phyloP scores from a whole-genome alignment of 2,329 filamentous ascomycete genomes.

The Leptographium lundbergii region DNA sequence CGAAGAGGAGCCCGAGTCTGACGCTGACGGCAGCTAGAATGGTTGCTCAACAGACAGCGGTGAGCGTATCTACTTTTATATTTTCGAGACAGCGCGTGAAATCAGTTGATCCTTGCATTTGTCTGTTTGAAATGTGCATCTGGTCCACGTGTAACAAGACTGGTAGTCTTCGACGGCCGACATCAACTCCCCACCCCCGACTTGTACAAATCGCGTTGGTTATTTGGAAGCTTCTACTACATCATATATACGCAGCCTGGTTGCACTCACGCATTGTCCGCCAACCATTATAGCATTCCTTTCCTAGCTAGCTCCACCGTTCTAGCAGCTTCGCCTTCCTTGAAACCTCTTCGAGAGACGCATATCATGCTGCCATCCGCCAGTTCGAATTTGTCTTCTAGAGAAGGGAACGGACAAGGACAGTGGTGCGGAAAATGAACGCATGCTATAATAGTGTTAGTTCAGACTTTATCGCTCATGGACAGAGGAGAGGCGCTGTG shows the following conservation, averaged over 20 bases:
- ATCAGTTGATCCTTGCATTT: neutral
- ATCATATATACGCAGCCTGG: neutral
- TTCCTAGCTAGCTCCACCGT: slow-evolving; percentile 74
- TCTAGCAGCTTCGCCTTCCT: slow-evolving; percentile 54
- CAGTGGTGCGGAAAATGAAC: slow-evolving; percentile 96
- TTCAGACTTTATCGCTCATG: too few relatives aligned
- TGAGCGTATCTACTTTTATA: neutral
- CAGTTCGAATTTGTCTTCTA: slow-evolving; percentile 68
- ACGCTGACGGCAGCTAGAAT: neutral
- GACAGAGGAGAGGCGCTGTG: too few relatives aligned
- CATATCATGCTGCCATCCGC: slow-evolving; percentile 63
- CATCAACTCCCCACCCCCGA: neutral
- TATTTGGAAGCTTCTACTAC: neutral
- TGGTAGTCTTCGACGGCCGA: too few relatives aligned
- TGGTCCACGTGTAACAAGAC: too few relatives aligned
- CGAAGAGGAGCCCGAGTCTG: neutral
- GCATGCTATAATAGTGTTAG: slow-evolving; percentile 44
- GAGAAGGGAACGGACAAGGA: slow-evolving; percentile 68
- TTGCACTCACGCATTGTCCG: neutral
- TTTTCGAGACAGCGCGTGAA: neutral
- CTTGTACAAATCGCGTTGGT: neutral
- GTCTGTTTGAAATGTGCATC: too few relatives aligned
- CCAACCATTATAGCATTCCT: slow-evolving; percentile 46
- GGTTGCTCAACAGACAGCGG: neutral
- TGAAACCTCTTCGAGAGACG: slow-evolving; percentile 63